Evolutionary conservation across 2,329 filamentous ascomycete genomes (phyloP), one percentile per base, ranked within the genome.

Genomic region (Ophiostoma quercus): DNA sequence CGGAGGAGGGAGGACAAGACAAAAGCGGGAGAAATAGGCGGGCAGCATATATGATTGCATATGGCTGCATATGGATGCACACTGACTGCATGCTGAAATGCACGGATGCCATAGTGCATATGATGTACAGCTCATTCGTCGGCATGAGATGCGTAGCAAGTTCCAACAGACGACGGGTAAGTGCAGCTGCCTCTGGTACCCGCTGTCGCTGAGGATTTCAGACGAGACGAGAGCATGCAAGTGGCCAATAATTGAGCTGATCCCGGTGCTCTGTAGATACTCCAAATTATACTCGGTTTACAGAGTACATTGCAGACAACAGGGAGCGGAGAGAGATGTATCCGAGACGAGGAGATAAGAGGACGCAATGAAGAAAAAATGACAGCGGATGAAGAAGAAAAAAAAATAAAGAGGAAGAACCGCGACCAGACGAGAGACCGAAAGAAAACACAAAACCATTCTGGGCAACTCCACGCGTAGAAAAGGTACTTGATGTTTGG

Each of bases 11-110:
- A 57, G 11, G 51, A 57, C 16, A 25, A 25, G 51, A 57, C 51
- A 25, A 25, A 57, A 11, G 25, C 51, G 51, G 51, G 22, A 57
- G 51, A 57, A 57, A 57, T 57, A 57, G 51, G 51, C 51, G 51
- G 51, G 22, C 51, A 57, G 51, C 51, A 57, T 57, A 57, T 57
- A 22, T 57, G 51, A 2, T 57, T 25, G 51, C 51, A 47, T 47
- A 19, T n/a, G 43, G 19, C 2, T n/a, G 6, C 43, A n/a, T 47
- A n/a, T 47, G 19, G 19, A n/a, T 47, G 16, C 43, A 47, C 7
- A 47, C 19, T n/a, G 19, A 47, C 16, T 47, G 19, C 43, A 47
- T 47, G 43, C 19, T 47, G 16, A 47, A 47, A 47, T 47, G 43
- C 43, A 47, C 7, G 43, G 43, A n/a, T 47, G 43, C 16, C 4